Conservation (phyloP, 2,329 filamentous ascomycete species). For the Cladosporium sp. region DNA sequence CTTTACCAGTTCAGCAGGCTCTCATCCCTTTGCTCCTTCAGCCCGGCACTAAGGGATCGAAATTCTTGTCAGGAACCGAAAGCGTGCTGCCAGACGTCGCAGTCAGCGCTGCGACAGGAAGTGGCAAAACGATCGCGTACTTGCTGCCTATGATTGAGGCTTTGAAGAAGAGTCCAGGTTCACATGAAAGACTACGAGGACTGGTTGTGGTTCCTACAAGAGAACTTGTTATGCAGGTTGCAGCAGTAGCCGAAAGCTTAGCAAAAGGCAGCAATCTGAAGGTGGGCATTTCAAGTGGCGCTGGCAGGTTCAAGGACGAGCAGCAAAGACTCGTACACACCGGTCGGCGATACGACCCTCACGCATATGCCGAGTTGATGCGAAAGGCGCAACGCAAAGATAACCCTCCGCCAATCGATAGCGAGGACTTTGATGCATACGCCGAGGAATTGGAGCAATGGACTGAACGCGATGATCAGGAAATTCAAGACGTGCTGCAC, state of each 20-base stretch:
- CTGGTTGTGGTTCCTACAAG: conserved; percentile 86
- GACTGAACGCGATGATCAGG: conserved; percentile 17
- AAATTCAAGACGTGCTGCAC: conserved; percentile 35
- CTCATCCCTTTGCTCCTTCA: conserved; percentile 72
- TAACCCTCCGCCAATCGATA: conserved; percentile 33
- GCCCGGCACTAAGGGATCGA: conserved; percentile 42
- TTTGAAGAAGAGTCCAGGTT: conserved; percentile 55
- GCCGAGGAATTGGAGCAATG: conserved; percentile 18
- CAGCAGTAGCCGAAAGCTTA: conserved; percentile 71
- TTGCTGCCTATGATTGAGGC: conserved; percentile 79
- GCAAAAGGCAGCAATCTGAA: conserved; percentile 66
- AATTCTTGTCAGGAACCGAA: conserved; percentile 24
- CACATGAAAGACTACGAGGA: conserved; percentile 65
- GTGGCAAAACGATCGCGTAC: conserved; percentile 92
- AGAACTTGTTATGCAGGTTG: conserved; percentile 69
- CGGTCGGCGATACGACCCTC: conserved; percentile 59
- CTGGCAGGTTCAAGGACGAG: conserved; percentile 65
- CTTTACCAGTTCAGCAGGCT: conserved; percentile 75
- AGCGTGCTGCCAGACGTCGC: conserved; percentile 63
- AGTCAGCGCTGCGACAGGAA: conserved; percentile 89
- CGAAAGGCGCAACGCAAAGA: conserved; percentile 35
- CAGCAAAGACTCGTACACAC: conserved; percentile 59
- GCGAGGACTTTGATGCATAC: conserved; percentile 29
- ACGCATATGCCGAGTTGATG: conserved; percentile 49
- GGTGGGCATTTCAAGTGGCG: conserved; percentile 79